Evolutionary conservation across 495 filamentous ascomycete genomes (phyloP), one percentile per base, ranked within the genome.

Genomic region (Paragyromitra xinjiangensis): DNA sequence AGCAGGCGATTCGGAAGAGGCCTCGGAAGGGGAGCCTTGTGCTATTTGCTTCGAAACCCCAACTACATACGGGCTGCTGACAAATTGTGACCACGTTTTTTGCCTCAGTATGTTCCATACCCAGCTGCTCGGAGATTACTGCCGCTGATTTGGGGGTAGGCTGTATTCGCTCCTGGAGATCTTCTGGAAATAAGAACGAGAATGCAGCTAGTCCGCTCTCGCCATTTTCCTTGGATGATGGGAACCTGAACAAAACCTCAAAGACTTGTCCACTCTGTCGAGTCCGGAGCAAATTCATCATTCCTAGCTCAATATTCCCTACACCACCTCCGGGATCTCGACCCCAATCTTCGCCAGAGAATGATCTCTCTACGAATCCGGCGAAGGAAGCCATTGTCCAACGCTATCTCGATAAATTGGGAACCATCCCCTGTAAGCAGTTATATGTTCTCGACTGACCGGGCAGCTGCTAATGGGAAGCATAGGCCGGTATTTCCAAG

Each of bases 201-300:
- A 73, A 24, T 44, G 56, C 64, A n/a, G 64, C 73, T 6, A 78
- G 63, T 22, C 16, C 34, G 7, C 53, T 72, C 19, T 62, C 68
- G 8, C 77, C 67, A 4, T 58, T 61, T 56, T 59, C 50, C 16
- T 19, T 79, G 24, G 70, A 74, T 26, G 78, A 77, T 40, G 65
- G 74, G 7, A 66, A 68, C n/a, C 59, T 82, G 26, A 79, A 75
- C 16, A 81, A 82, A 59, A 81, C 81, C 12, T 79, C 76, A 16
- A 83, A 81, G 59, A 83, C 79, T 6, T 83, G 82, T n/a, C 82
- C 82, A 3, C 73, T 83, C 14, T 83, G 82, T 16, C 76, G 82
- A 24, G 51, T 83, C 9, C 75, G 78, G 14, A 83, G 79, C 69
- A 81, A 82, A 45, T 83, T 72, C 58, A 80, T 83, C n/a, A 81